Percentiles rank a stretch among this genome's conserved stretches.
Conservation (phyloP, 208 protist species). For the Acanthamoeba healyi region DNA sequence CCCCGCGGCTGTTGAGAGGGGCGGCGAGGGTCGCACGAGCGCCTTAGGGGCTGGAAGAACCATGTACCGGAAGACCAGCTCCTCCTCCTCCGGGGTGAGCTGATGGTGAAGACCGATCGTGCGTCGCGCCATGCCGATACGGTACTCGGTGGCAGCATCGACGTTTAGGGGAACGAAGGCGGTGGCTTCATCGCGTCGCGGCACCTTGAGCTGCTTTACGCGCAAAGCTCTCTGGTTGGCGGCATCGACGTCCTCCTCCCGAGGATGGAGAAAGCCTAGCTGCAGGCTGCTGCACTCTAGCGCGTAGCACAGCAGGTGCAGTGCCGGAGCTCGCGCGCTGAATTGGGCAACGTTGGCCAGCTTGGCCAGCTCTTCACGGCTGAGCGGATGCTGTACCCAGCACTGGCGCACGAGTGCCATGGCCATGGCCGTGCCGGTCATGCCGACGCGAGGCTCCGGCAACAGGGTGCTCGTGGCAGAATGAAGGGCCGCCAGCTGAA, state of each 20-base stretch:
- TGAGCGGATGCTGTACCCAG: not conserved
- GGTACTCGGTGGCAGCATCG: not conserved
- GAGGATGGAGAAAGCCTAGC: not conserved
- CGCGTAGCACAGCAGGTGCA: not conserved
- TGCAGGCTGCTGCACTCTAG: not conserved
- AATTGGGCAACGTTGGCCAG: not conserved
- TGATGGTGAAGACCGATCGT: not conserved
- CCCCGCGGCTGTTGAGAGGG: not conserved
- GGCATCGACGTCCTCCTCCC: not conserved
- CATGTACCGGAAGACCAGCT: not conserved
- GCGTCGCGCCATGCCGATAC: not conserved
- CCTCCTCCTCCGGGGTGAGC: not conserved
- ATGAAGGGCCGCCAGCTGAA: not conserved
- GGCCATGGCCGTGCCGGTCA: not conserved
- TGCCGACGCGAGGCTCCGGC: not conserved
- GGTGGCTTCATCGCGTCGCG: not conserved
- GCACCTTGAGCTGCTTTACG: not conserved
- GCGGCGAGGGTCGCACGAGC: not conserved
- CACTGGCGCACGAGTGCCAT: not conserved
- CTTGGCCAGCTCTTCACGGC: not conserved
- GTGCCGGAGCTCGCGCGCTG: not conserved
- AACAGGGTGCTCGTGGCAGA: not conserved
- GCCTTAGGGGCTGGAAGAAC: not conserved
- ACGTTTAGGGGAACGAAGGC: not conserved
- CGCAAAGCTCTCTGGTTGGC: not conserved